Conservation (phyloP, 108 stramenopile genomes). For the Parmales sp. region DNA sequence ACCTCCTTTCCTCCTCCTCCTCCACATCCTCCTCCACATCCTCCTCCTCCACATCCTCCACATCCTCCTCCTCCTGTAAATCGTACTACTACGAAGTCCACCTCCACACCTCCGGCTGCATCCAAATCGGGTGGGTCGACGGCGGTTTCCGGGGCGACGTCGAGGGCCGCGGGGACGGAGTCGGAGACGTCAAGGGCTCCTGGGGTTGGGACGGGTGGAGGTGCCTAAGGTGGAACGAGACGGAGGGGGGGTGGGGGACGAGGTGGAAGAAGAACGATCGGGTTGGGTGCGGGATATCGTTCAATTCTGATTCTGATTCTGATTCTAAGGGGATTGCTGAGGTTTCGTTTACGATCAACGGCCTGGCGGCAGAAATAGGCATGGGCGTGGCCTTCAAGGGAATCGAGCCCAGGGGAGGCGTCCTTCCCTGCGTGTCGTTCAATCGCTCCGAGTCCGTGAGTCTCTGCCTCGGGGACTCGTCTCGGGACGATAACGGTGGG, state of each 20-base stretch:
- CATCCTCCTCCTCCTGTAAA: constrained; percentile 57
- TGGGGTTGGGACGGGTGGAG: constrained; percentile 95
- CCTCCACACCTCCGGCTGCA: constrained; percentile 75
- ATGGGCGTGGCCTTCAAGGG: constrained; percentile 75
- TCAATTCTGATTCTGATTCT: no score
- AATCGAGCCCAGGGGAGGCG: constrained; percentile 70
- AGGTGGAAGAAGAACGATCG: constrained; percentile 82
- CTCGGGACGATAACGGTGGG: no score
- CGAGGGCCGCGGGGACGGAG: constrained; percentile 69
- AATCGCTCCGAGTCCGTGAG: constrained; percentile 27
- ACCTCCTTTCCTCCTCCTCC: no score
- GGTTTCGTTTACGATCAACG: constrained; percentile 82
- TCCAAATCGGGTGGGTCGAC: constrained; percentile 91
- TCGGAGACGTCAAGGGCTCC: constrained; percentile 82
- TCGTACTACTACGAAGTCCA: constrained; percentile 92
- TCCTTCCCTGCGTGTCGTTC: constrained; percentile 78
- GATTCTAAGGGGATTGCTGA: constrained; percentile 61
- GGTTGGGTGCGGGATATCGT: constrained; percentile 70
- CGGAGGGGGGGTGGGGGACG: constrained; percentile 81
- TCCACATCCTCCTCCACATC: constrained; percentile 62
- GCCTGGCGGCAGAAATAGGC: constrained; percentile 69
- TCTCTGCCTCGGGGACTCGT: neutral
- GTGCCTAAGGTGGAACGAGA: constrained; percentile 79
- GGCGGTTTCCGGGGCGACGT: constrained; percentile 73
- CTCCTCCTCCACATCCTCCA: constrained; percentile 88